These are phyloP conservation scores for Suillus sp. DNA, from an alignment of 768 basidiomycete genomes.

Conservation along the genomic window DNA sequence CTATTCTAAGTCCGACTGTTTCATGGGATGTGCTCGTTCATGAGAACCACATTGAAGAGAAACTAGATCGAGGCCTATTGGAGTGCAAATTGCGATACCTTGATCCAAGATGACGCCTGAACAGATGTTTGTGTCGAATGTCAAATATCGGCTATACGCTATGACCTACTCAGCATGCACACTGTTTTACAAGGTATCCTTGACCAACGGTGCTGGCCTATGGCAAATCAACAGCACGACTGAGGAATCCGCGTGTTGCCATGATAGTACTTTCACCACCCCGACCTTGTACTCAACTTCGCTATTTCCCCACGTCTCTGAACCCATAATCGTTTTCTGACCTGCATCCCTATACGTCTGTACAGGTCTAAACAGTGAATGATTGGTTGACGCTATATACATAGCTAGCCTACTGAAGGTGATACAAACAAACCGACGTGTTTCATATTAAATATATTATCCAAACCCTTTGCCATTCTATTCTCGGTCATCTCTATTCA, in stretches of 20 bases:
- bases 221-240: conserved; percentile 39
- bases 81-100: neutral
- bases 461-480: neutral
- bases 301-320: conserved; percentile 46
- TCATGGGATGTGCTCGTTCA: neutral
- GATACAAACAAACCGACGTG: neutral
- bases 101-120: neutral
- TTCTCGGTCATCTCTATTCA: neutral
- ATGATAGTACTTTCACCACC: conserved; percentile 66
- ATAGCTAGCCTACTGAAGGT: neutral
- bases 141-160: conserved; percentile 48
- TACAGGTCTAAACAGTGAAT: neutral
- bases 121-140: conserved; percentile 43
- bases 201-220: conserved; percentile 41
- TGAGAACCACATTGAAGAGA: neutral
- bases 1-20: neutral
- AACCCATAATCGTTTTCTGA: neutral
- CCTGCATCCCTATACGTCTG: neutral
- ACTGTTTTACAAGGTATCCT: conserved; percentile 46
- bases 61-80: neutral
- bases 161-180: conserved; percentile 47
- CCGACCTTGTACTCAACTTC: conserved; percentile 61
- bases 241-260: conserved; percentile 44
- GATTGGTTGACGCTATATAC: neutral
- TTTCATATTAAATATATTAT: neutral